These are phyloP conservation scores for Dothideomycetes sp. DNA, from an alignment of 2,329 filamentous ascomycete species.

Conservation along the genomic window DNA sequence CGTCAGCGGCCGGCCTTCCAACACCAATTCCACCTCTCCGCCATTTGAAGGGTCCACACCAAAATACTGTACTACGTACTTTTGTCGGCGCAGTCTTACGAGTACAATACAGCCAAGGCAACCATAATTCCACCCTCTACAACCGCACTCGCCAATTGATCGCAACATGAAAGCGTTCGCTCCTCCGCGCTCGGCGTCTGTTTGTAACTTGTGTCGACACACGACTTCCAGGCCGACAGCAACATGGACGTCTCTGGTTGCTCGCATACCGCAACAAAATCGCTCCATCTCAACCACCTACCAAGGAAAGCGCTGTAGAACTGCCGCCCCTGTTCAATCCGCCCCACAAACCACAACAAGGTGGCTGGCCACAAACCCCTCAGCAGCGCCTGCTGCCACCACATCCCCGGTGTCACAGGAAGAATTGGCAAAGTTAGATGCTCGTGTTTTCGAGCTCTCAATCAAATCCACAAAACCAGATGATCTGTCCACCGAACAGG, in stretches of 20 bases:
- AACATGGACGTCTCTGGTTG: background rate
- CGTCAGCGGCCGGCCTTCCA: no score
- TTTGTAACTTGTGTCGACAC: conserved; percentile 1
- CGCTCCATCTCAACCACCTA: background rate
- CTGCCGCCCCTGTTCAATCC: background rate
- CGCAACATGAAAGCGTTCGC: conserved; percentile 9
- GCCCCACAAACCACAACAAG: background rate
- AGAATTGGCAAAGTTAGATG: conserved; percentile 11
- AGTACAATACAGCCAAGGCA: no score
- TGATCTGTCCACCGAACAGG: conserved; percentile 15
- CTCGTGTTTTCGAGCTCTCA: conserved; percentile 5
- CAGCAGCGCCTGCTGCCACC: background rate
- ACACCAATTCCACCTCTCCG: no score
- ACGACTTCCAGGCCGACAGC: background rate
- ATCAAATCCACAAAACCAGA: conserved; percentile 9
- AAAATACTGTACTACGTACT: no score
- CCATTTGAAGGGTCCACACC: no score
- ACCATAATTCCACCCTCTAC: no score
- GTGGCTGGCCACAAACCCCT: background rate
- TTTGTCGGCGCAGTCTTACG: no score
- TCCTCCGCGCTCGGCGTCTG: background rate
- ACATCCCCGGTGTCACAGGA: background rate
- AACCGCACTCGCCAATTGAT: no score
- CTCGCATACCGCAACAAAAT: background rate
- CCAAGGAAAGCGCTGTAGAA: background rate